phyloP scores from a whole-genome alignment of 2,329 filamentous ascomycete genomes.

The Aspergillus cejpii region DNA sequence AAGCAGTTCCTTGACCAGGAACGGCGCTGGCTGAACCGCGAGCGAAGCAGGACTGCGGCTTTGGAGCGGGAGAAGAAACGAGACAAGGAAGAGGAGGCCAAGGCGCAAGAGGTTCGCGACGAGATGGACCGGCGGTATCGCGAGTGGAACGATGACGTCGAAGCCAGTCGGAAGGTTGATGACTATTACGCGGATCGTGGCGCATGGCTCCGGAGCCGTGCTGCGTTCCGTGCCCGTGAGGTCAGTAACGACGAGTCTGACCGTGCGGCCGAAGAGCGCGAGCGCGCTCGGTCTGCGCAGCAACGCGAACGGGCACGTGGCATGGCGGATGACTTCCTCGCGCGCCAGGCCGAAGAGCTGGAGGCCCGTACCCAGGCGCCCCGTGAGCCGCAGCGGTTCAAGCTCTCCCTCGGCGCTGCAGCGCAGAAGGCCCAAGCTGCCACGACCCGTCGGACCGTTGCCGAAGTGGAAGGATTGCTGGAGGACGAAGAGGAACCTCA shows the following conservation, averaged over 20 bases:
- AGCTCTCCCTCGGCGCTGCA: slow-evolving; percentile 83
- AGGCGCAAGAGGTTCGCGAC: slow-evolving; percentile 56
- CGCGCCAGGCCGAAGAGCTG: slow-evolving; percentile 73
- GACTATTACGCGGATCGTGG: slow-evolving; percentile 84
- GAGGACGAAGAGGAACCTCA: slow-evolving; percentile 90
- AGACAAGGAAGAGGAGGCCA: slow-evolving; percentile 66
- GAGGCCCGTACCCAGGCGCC: slow-evolving; percentile 42
- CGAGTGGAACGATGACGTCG: slow-evolving; percentile 87
- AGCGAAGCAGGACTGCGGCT: slow-evolving; percentile 74
- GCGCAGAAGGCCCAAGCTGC: slow-evolving; percentile 63
- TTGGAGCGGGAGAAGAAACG: slow-evolving; percentile 77
- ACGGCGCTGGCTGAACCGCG: slow-evolving; percentile 82
- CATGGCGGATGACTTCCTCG: slow-evolving; percentile 86
- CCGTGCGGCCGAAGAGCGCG: slow-evolving; percentile 67
- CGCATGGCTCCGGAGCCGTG: slow-evolving; percentile 76
- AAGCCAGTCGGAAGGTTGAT: slow-evolving; percentile 63
- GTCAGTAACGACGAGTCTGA: slow-evolving; percentile 73
- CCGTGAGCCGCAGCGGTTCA: slow-evolving; percentile 67
- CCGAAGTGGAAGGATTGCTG: slow-evolving; percentile 86
- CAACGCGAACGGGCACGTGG: slow-evolving; percentile 72
- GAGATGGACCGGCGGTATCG: slow-evolving; percentile 64
- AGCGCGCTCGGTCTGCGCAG: slow-evolving; percentile 61
- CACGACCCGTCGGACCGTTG: slow-evolving; percentile 67
- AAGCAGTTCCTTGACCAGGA: slow-evolving; percentile 79
- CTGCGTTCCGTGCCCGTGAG: slow-evolving; percentile 66